Evolutionary conservation across 2,329 filamentous ascomycete genomes (phyloP), one percentile per base, ranked within the genome.

Genomic region (Stemphylium lycopersici): DNA sequence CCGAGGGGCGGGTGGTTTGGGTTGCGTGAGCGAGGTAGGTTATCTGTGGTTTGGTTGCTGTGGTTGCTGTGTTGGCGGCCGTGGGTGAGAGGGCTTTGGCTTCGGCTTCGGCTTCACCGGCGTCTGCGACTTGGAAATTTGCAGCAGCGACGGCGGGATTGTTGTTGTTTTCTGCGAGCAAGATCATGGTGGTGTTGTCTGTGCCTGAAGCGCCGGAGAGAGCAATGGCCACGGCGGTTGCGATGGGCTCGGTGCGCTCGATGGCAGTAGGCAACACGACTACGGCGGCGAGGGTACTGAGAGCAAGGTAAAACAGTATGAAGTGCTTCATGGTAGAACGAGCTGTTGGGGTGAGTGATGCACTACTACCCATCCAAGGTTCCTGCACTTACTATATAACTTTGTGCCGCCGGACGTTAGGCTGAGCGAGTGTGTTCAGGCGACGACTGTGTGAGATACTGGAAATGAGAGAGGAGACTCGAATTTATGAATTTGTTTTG

Each of bases 271-370:
- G 22, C 20, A 12, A 11, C 3, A 29, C 8, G 41, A 26, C 13
- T 1, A 39, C 47, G 2, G 20, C 16, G 3, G 31, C 38, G 0
- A 20, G 4, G 42, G 18, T 13, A 12, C 12, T 2, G 4, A 45
- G 24, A 3, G n/a, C 22, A 26, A 50, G 13, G 11, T 20, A 31
- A 3, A 46, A n/a, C 18, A 36, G 4, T 5, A 32, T 11, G 37
- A 52, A 12, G 24, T 52, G 32, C 37, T 55, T 55, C 52, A 55
- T 55, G n/a, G 22, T 39, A 24, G 13, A 15, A 26, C 11, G 22
- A 20, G 36, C 20, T 20, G 44, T 20, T 20, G 34, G 2, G 34
- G n/a, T 26, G 13, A 22, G 22, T 47, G 1, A 13, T 3, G 16
- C n/a, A 6, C 29, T 20, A 3, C 22, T 29, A 29, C 3, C 26